These are phyloP conservation scores for Fusarium equiseti DNA, from an alignment of 2,329 filamentous ascomycete species.

Conservation along the genomic window DNA sequence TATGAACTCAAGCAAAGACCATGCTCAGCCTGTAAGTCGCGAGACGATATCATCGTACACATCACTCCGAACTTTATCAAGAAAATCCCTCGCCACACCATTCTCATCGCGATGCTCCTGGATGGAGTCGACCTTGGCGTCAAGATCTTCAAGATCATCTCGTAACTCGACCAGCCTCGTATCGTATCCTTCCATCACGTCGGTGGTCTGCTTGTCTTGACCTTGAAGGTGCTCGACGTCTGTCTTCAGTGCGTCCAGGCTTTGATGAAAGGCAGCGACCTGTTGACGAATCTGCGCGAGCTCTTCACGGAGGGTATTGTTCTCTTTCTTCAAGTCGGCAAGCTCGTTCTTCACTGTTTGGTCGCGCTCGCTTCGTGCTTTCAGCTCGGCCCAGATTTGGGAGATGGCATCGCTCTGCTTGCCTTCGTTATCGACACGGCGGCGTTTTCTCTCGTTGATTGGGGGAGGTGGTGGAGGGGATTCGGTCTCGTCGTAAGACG, in stretches of 20 bases:
- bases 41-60: constrained; percentile 23
- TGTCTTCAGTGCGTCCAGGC: background rate
- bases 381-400: constrained; percentile 13
- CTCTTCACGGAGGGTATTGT: background rate
- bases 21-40: constrained; percentile 11
- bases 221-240: constrained; percentile 18
- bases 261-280: background rate
- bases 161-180: constrained; percentile 18
- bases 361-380: constrained; percentile 15
- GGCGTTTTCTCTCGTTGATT: constrained; percentile 19
- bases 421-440: constrained; percentile 5
- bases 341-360: no score
- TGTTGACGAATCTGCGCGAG: constrained; percentile 2
- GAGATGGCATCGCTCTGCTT: background rate
- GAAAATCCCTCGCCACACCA: constrained; percentile 14
- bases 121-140: constrained; percentile 26
- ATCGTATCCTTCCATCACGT: constrained; percentile 19
- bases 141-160: constrained; percentile 22
- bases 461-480: constrained; percentile 11
- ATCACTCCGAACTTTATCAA: constrained; percentile 14
- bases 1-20: no score
- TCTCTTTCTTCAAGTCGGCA: background rate
- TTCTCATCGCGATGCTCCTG: constrained; percentile 25
- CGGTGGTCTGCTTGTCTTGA: constrained; percentile 11
- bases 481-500: constrained; percentile 12